phyloP scores from a whole-genome alignment of 2,329 filamentous ascomycete species.

The Calonectria hawksworthii region DNA sequence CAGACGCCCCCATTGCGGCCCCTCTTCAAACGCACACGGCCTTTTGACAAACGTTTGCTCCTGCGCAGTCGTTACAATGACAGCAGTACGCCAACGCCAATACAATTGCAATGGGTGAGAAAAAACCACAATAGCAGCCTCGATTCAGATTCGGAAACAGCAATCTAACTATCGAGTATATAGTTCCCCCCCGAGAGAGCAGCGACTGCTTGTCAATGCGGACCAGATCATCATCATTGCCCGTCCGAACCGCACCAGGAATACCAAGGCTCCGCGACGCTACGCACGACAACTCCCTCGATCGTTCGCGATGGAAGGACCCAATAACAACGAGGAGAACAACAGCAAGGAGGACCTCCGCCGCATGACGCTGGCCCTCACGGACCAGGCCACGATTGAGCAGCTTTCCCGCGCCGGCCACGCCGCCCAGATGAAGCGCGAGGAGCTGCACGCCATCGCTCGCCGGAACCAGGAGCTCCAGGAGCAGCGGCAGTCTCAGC shows the following conservation, averaged over 20 bases:
- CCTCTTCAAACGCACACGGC: not conserved
- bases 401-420: slow-evolving; percentile 34
- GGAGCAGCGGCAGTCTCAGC: not conserved
- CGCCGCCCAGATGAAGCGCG: slow-evolving; percentile 37
- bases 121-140: not conserved
- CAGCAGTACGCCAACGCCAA: not conserved
- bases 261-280: not conserved
- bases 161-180: not conserved
- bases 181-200: not conserved
- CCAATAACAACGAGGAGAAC: not conserved
- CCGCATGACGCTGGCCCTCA: slow-evolving; percentile 41
- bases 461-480: not conserved
- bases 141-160: not conserved
- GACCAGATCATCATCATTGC: not conserved
- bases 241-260: not conserved
- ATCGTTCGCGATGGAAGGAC: not conserved
- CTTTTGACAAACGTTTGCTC: not conserved
- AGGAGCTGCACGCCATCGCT: slow-evolving; percentile 1
- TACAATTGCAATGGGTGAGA: not conserved
- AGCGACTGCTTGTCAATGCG: not conserved
- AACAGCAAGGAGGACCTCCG: slow-evolving; percentile 13
- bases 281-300: not conserved
- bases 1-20: not conserved
- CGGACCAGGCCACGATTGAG: slow-evolving; percentile 40
- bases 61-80: not conserved